Base-by-base conservation (phyloP, 1,284 basidiomycete genomes). In the Coniferiporia weirii region DNA sequence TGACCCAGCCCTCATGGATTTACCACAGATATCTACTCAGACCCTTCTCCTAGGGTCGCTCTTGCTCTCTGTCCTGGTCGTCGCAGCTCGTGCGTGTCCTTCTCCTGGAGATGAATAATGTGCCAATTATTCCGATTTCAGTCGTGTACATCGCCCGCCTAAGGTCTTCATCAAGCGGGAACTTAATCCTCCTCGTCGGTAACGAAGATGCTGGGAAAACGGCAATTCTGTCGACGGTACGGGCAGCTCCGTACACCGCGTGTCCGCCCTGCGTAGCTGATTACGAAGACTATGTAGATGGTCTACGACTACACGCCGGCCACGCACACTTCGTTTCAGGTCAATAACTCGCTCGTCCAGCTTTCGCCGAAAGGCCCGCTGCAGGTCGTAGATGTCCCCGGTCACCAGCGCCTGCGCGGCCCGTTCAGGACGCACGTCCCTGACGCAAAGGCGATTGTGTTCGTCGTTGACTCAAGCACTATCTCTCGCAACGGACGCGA, bases 151-250 rank as follows among this genome's bases (percentile, higher is more conserved):
- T 80, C 22, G 72, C 70, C 44, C 74, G 73, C 54, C 73, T 74
- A 60, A 81, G 72, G 63, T 75, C 79, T 3, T 73, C 70, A 45
- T 71, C 77, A 3, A 74, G 71, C 67, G 84, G 85, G 40, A 81
- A 80, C 68, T 71, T 78, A 12, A 67, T 92, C 6, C 71, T 92
- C 4, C 72, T 92, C 19, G 77, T 87, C 12, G 89, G 90, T 1
- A 75, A 83, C 48, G 78, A 84, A 4, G 88, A 90, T 69, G 79
- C 82, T 2, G 89, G 89, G 34, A 92, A 92, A 72, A 91, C 90
- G 1, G 78, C 89, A 19, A 83, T 92, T 38, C 61, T 82, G 46
- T 76, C 79, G 48, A 73, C 76, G 57, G 81, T 83, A 61, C 66
- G 80, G 70, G 10, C 27, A 20, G n/a, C 40, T 5, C 20, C 40